These are phyloP conservation scores for Brassica incana DNA, from an alignment of 345 rosid genomes.

Conservation along the genomic window DNA sequence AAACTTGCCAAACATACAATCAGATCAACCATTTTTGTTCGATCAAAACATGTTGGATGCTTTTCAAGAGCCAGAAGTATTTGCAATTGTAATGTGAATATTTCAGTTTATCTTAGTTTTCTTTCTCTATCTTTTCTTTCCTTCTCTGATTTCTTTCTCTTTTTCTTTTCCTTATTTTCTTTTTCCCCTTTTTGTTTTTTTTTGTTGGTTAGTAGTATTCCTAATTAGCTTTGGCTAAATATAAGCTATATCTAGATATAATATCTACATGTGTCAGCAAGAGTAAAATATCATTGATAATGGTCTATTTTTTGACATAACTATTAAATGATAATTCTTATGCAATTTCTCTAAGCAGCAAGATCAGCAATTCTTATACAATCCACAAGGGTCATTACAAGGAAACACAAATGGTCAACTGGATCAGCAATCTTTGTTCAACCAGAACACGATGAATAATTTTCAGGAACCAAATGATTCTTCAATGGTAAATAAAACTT, in stretches of 20 bases:
- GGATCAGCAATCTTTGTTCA: neutral
- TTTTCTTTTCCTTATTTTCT: neutral
- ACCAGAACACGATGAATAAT: neutral
- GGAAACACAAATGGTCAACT: neutral
- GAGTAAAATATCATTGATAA: neutral
- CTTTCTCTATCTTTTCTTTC: neutral
- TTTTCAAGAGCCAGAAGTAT: neutral
- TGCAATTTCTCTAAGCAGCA: neutral
- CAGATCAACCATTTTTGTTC: neutral
- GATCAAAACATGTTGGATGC: neutral
- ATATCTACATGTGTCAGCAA: neutral
- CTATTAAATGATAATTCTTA: neutral
- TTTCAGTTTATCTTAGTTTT: neutral
- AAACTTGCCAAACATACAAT: neutral
- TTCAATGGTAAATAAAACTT: constrained; percentile 5
- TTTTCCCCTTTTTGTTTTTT: neutral
- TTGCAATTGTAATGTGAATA: neutral
- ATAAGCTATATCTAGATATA: neutral
- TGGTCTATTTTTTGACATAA: neutral
- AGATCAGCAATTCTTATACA: neutral
- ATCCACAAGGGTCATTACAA: neutral
- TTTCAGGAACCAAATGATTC: neutral
- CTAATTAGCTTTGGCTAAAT: neutral
- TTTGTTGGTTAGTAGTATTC: neutral
- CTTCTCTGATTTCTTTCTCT: neutral